Evolutionary conservation across 352 stramenopile genomes (phyloP).

Genomic region (Hyaloperonospora arabidopsidis): DNA sequence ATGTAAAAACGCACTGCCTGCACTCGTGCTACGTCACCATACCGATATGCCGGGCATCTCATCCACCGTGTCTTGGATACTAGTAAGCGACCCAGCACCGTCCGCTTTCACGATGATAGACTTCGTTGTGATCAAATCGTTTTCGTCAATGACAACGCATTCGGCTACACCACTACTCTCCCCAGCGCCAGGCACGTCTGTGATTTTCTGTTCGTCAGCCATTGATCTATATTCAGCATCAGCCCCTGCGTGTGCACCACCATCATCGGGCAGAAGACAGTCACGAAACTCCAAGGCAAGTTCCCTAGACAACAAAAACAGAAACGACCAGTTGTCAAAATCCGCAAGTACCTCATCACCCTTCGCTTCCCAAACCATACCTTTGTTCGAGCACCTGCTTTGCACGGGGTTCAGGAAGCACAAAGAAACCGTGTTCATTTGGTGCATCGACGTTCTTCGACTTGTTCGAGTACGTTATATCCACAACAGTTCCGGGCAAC

Average conservation of each 20-base stretch:
- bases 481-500: slow-evolving; percentile 60
- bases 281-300: slow-evolving; percentile 66
- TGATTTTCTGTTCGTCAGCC: neutral
- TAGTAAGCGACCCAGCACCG: slow-evolving; percentile 65
- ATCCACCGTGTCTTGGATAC: slow-evolving; percentile 79
- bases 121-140: slow-evolving; percentile 41
- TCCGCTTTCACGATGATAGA: slow-evolving; percentile 79
- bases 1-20: slow-evolving; percentile 1
- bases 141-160: slow-evolving; percentile 26
- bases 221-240: slow-evolving; percentile 20
- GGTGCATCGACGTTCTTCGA: slow-evolving; percentile 77
- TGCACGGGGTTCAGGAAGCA: slow-evolving; percentile 44
- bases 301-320: slow-evolving; percentile 32
- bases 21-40: slow-evolving; percentile 4
- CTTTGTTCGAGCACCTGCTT: slow-evolving; percentile 71
- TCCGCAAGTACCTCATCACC: neutral
- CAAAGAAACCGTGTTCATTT: slow-evolving; percentile 77
- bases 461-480: slow-evolving; percentile 77
- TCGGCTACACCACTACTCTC: slow-evolving; percentile 14
- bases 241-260: neutral
- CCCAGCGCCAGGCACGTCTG: slow-evolving; percentile 10
- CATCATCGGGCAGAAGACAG: slow-evolving; percentile 34
- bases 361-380: slow-evolving; percentile 19
- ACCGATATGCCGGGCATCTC: slow-evolving; percentile 55
- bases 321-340: slow-evolving; percentile 2